phyloP scores from a whole-genome alignment of 23 red algal species.

The Agarophyton chilense region DNA sequence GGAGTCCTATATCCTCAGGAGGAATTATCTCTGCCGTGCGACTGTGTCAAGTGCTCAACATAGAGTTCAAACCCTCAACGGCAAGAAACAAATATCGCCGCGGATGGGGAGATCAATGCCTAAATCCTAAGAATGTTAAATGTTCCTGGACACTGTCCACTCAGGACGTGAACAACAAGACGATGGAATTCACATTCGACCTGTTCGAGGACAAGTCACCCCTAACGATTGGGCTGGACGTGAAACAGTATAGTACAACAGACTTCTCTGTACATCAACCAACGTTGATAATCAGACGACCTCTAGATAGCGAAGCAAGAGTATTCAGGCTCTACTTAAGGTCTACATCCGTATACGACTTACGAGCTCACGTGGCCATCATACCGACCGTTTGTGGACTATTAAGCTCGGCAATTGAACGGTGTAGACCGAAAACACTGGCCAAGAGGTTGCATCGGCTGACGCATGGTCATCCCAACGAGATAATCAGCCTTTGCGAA shows the following conservation, averaged over 20 bases:
- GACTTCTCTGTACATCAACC: background rate
- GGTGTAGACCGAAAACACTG: background rate
- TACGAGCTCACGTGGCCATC: background rate
- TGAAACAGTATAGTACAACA: background rate
- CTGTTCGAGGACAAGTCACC: conserved; percentile 1
- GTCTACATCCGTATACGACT: background rate
- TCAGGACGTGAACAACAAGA: background rate
- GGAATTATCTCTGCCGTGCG: background rate
- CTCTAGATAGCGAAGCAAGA: background rate
- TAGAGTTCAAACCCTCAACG: background rate
- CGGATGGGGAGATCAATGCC: background rate
- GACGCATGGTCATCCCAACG: background rate
- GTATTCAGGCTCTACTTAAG: background rate
- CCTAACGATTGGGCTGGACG: conserved; percentile 6
- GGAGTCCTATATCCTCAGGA: background rate
- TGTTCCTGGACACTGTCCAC: conserved; percentile 12
- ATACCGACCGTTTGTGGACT: background rate
- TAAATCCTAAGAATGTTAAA: background rate
- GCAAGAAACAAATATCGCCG: background rate
- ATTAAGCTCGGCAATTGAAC: background rate
- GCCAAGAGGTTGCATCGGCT: conserved; percentile 4
- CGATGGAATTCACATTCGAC: conserved; percentile 2
- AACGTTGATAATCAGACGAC: background rate
- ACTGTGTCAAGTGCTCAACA: background rate
- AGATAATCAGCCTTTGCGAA: background rate